Evolutionary conservation across 352 stramenopile genomes (phyloP).

Genomic region (Pelagophyceae sp.): DNA sequence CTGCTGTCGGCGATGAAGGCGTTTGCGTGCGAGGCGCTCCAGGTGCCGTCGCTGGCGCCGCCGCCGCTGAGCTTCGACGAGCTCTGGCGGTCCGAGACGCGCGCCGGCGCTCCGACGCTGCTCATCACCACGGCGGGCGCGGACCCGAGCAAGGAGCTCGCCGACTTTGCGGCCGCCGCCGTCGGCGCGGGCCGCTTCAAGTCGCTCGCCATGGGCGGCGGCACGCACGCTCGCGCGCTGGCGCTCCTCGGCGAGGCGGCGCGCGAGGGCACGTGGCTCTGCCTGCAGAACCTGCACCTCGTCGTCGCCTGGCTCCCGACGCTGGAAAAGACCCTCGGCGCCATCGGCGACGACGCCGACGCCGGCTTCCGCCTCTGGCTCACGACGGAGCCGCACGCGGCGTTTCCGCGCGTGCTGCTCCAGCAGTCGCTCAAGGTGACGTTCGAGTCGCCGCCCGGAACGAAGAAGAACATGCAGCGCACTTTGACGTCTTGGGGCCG

Average conservation of each 20-base stretch:
- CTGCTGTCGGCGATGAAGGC: conserved; percentile 73
- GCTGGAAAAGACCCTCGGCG: conserved; percentile 77
- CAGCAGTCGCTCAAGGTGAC: conserved; percentile 85
- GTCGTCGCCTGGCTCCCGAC: conserved; percentile 80
- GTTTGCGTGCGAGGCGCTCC: conserved; percentile 73
- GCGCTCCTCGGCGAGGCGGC: conserved; percentile 60
- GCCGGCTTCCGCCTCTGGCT: conserved; percentile 86
- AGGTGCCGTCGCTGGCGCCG: conserved; percentile 70
- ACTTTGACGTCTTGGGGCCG: conserved; percentile 72
- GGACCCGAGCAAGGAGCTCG: conserved; percentile 81
- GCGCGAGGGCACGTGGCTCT: conserved; percentile 79
- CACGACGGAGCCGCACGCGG: conserved; percentile 73
- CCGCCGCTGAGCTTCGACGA: conserved; percentile 30
- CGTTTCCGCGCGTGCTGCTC: conserved; percentile 77
- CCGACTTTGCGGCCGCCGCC: conserved; percentile 69
- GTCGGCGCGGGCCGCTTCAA: conserved; percentile 78
- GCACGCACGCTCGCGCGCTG: conserved; percentile 79
- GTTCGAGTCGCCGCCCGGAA: conserved; percentile 82
- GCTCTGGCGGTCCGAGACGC: conserved; percentile 31
- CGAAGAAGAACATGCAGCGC: conserved; percentile 88
- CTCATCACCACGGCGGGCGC: conserved; percentile 80
- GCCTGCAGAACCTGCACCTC: conserved; percentile 89
- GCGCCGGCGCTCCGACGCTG: conserved; percentile 60
- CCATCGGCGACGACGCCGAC: conserved; percentile 18
- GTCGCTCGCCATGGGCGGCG: conserved; percentile 85